phyloP scores from a whole-genome alignment of 2,329 filamentous ascomycete species.

The Hymenotorrendiella dingleyae region DNA sequence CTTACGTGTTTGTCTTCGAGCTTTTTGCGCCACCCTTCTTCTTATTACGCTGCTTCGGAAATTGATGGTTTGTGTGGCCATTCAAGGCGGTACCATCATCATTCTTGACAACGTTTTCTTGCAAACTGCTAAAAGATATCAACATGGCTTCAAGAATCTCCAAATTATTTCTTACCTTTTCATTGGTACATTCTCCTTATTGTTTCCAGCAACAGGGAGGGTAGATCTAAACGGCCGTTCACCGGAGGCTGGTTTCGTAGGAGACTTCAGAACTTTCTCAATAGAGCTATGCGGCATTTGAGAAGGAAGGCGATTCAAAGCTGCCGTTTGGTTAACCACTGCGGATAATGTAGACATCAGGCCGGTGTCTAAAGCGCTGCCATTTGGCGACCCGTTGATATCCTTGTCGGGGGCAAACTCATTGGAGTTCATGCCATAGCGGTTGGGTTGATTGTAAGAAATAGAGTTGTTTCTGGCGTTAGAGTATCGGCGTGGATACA shows the following conservation, averaged over 20 bases:
- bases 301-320: neutral
- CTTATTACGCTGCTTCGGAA: neutral
- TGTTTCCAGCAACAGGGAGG: no score
- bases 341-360: conserved; percentile 1
- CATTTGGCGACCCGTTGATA: no score
- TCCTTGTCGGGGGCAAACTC: no score
- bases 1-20: conserved; percentile 4
- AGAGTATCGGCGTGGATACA: neutral
- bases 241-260: no score
- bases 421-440: no score
- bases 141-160: neutral
- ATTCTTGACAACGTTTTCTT: no score
- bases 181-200: conserved; percentile 5
- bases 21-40: neutral
- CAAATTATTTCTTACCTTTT: neutral
- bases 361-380: no score
- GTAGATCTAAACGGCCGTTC: no score
- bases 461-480: neutral
- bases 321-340: neutral
- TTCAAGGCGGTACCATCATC: no score
- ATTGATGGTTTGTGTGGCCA: no score
- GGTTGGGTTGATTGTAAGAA: neutral
- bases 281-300: neutral
- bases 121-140: no score
- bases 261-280: neutral